These are phyloP conservation scores for Porcisia deanei DNA, from an alignment of 208 protist species.

Conservation along the genomic window DNA sequence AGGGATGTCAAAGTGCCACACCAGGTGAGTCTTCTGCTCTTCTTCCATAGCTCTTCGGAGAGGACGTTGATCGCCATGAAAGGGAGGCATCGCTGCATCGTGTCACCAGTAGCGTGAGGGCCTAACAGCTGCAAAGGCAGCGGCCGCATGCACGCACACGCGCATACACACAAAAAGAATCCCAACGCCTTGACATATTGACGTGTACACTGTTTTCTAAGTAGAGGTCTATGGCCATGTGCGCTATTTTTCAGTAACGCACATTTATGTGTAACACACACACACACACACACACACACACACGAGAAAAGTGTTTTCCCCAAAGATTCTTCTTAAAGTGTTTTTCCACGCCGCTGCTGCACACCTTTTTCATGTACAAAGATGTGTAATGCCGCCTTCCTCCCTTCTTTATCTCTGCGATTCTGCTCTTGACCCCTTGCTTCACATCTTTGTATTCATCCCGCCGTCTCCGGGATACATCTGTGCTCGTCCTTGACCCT, in stretches of 20 bases:
- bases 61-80: background rate
- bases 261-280: background rate
- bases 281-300: background rate
- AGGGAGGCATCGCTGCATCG: background rate
- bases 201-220: background rate
- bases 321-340: background rate
- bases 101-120: background rate
- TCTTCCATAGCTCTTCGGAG: background rate
- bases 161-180: background rate
- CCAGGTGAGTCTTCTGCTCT: background rate
- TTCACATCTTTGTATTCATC: slow-evolving; percentile 7
- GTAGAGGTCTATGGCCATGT: background rate
- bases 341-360: background rate
- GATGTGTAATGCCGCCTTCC: background rate
- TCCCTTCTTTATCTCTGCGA: background rate
- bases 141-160: background rate
- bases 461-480: background rate
- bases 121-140: background rate
- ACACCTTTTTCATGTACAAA: background rate
- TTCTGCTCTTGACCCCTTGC: slow-evolving; percentile 8
- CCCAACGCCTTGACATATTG: background rate
- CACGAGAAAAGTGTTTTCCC: background rate
- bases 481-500: background rate
- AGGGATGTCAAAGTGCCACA: background rate
- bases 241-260: background rate